Evolutionary conservation across 192 early-diverging fungal genomes (phyloP), one percentile per base, ranked within the genome.

Genomic region (Umbelopsis isabellina): DNA sequence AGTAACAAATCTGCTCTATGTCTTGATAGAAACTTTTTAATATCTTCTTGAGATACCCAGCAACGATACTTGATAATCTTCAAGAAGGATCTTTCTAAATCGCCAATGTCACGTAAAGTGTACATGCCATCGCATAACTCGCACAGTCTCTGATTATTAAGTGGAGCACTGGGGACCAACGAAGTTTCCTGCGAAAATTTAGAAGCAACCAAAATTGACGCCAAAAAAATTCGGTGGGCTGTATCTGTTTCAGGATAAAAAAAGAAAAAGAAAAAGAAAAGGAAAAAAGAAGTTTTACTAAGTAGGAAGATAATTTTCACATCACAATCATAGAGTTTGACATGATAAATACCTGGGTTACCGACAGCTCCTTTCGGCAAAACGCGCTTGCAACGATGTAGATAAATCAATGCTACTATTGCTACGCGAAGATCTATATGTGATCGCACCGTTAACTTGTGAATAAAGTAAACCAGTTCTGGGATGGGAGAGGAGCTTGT

Each of bases 381-480:
- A 15, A 50, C 66, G 15, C 70, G 30, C 37, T 80, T 77, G 46
- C 76, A 75, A 41, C 75, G 65, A 44, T 67, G 61, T 2, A 80
- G 52, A 21, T 77, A 74, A 37, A 80, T 80, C 18, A 77, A 53
- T 4, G 79, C 79, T 2, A 71, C 68, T 6, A 80, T 69, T 11
- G 75, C 75, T 27, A 77, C 77, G 15, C 74, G 72, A 21, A 66
- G 68, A 20, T 76, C 73, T 18, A 80, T 68, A 18, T 72, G 65
- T 3, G 79, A 76, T 23, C 65, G 66, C 10, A 33, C 53, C 4
- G 75, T 74, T 12, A 80, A 49, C 58, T 72, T 80, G 35, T 77
- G 53, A 4, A 80, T 50, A 50, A 80, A 80, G 66, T 70, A 77
- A 7, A 80, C 72, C 5, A 80, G 52, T 61, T 80, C 79, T 13